Evolutionary conservation across 1,284 basidiomycete genomes (phyloP), one percentile per base, ranked within the genome.

Genomic region (Athelia sp.): DNA sequence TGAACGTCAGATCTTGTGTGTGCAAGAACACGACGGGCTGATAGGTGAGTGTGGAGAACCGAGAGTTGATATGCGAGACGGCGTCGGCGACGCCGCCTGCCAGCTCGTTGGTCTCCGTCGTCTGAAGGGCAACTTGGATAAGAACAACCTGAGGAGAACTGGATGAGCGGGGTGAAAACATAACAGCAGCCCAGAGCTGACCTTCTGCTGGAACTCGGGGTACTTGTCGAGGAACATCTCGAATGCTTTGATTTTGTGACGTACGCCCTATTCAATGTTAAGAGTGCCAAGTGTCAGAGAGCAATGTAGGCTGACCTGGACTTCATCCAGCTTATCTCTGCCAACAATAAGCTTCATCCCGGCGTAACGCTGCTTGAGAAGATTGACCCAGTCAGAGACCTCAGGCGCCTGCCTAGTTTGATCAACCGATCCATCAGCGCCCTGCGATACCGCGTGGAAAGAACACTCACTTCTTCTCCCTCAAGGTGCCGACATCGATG

Each of bases 21-120:
- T 93, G 91, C 46, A 94, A 65, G 69, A 94, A 93, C 17, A 94
- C 87, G 46, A 93, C 80, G 3, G 92, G 92, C 63, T 92, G 89
- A 63, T 93, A 94, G 0, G 90, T 92, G 51, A 93, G 72, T 1
- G 84, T 86, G 17, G 85, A 87, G 71, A 88, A 93, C 13, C 82
- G 77, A 17, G 87, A 84, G 65, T 93, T 94, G 70, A 94, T 84
- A 45, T 87, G 80, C 4, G 90, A 80, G 26, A 94, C 86, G 15
- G 85, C 75, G 54, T 91, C 88, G 4, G 84, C 78, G 3, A 91
- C 87, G 49, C 81, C 81, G 4, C 84, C 87, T 3, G 87, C 84
- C 3, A 81, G 65, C 58, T 90, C 87, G 59, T 87, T 89, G 55
- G 82, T 79, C 56, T 88, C 81, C 0, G 87, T 87, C 1, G 91